A percentile compares a stretch with the other conserved stretches of the same genome.
Evolutionary conservation across 2,329 filamentous ascomycete genomes (phyloP).

Genomic region (Botryosphaeria dothidea): DNA sequence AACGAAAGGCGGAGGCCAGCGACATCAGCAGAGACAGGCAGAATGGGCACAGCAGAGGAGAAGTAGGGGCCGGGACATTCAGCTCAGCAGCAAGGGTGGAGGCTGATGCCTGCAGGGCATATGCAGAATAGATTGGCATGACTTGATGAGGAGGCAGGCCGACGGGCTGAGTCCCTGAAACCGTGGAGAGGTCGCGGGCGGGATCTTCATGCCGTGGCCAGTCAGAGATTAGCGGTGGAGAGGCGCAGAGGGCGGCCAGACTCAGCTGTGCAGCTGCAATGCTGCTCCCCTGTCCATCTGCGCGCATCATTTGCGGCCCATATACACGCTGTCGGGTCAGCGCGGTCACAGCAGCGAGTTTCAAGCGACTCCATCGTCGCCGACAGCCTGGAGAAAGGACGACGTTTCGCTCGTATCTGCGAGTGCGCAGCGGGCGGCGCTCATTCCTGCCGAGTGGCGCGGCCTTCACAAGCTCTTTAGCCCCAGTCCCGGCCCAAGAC

Average conservation of each 20-base stretch:
- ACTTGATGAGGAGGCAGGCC: background rate
- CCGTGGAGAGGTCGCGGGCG: background rate
- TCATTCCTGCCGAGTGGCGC: background rate
- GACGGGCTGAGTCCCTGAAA: background rate
- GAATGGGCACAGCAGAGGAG: background rate
- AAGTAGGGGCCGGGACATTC: background rate
- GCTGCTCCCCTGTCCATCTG: background rate
- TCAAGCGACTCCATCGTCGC: background rate
- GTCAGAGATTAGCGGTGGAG: background rate
- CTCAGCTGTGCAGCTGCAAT: background rate
- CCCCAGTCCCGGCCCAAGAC: background rate
- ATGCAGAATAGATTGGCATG: background rate
- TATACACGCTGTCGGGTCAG: background rate
- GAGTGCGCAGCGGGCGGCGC: background rate
- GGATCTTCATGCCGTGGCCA: constrained; percentile 1
- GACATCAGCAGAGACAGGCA: background rate
- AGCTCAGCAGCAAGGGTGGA: background rate
- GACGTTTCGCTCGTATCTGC: constrained; percentile 13
- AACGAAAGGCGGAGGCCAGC: background rate
- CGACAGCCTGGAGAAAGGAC: background rate
- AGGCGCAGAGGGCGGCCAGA: background rate
- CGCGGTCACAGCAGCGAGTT: background rate
- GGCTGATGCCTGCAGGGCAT: background rate
- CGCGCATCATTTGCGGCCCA: constrained; percentile 1
- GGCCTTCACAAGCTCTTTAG: background rate